A percentile compares a stretch with the other conserved stretches of the same genome.
These are phyloP conservation scores for Luzula sylvatica DNA, from an alignment of 176 grass and related monocot species.

Conservation along the genomic window DNA sequence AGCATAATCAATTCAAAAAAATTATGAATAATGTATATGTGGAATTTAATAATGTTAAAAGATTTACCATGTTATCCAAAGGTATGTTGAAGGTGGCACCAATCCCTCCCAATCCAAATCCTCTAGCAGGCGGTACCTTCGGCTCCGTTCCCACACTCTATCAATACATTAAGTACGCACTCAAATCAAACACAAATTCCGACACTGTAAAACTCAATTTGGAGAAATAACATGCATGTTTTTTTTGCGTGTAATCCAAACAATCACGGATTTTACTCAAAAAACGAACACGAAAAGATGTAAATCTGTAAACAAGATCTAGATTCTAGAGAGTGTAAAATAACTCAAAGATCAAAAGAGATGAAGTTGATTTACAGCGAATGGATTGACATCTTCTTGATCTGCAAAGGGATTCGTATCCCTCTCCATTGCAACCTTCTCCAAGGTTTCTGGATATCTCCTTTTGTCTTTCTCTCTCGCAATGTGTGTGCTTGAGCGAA, in stretches of 20 bases:
- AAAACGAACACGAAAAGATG: constrained; percentile 1
- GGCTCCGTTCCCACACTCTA: background rate
- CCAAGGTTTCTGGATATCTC: constrained; percentile 22
- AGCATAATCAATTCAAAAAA: background rate
- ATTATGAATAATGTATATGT: background rate
- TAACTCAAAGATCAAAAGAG: background rate
- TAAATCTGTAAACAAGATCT: background rate
- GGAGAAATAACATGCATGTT: background rate
- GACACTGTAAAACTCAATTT: no score
- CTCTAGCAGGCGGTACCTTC: constrained; percentile 4
- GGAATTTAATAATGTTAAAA: background rate
- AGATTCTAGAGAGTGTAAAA: background rate
- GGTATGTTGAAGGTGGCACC: constrained; percentile 3
- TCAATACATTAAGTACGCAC: background rate
- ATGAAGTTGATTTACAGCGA: constrained; percentile 27
- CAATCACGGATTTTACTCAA: background rate
- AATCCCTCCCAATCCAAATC: background rate
- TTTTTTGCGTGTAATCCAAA: background rate
- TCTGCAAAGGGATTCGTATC: constrained; percentile 28
- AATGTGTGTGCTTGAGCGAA: constrained; percentile 6
- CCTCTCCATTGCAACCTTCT: constrained; percentile 29
- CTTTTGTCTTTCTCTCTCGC: background rate
- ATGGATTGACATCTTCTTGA: constrained; percentile 57
- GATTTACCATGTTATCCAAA: constrained; percentile 7
- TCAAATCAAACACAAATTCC: no score